phyloP scores from a whole-genome alignment of 2,329 filamentous ascomycete species.

The Elsinoe perseae region DNA sequence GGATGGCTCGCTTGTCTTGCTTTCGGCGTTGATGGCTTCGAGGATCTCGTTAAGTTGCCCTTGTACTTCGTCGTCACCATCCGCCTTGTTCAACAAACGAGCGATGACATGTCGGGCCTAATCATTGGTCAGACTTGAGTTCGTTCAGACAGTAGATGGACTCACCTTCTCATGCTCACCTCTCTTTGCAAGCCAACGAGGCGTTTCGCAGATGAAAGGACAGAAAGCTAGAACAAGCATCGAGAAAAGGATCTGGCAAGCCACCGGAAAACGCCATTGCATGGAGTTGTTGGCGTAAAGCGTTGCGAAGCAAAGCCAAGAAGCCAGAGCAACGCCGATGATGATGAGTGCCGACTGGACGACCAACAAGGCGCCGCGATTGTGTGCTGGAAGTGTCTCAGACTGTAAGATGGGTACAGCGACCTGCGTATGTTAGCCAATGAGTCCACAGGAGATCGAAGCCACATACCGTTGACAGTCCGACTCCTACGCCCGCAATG shows the following conservation, averaged over 20 bases:
- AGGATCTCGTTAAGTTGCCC: conserved; percentile 33
- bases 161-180: conserved; percentile 1
- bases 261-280: conserved; percentile 28
- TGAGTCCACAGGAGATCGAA: no score
- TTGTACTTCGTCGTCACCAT: conserved; percentile 28
- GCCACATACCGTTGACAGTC: conserved; percentile 21
- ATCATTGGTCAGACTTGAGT: conserved; percentile 17
- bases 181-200: not conserved
- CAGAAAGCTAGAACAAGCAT: conserved; percentile 24
- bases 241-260: conserved; percentile 27
- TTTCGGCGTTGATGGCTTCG: conserved; percentile 28
- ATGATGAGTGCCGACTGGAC: conserved; percentile 27
- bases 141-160: conserved; percentile 12
- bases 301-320: conserved; percentile 26
- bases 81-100: conserved; percentile 28
- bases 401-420: conserved; percentile 27
- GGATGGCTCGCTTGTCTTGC: conserved; percentile 27
- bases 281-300: conserved; percentile 23
- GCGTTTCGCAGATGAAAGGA: conserved; percentile 24
- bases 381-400: conserved; percentile 27
- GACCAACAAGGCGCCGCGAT: conserved; percentile 24
- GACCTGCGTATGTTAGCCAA: conserved; percentile 10
- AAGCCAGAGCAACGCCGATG: conserved; percentile 26
- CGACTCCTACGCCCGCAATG: conserved; percentile 26
- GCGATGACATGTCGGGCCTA: conserved; percentile 27